Evolutionary conservation across 1,284 basidiomycete species (phyloP), one percentile per base, ranked within the genome.

Genomic region (Tetrapyrgos nigripes): DNA sequence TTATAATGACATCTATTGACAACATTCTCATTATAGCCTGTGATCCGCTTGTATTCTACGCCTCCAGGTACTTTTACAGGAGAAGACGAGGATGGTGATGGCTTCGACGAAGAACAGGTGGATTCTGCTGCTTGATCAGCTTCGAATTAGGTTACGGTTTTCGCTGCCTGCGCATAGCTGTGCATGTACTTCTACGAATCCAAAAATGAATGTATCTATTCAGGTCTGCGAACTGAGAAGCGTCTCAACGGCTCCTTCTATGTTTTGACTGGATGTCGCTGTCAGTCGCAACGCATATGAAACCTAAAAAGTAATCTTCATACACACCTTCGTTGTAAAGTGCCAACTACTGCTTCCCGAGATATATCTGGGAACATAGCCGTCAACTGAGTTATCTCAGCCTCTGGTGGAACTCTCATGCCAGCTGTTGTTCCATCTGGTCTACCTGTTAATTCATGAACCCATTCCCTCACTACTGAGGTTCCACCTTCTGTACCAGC

Each of bases 21-120:
- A 55, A 55, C 29, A 62, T 57, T 49, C 48, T 61, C 66, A 67
- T 64, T 64, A 55, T 64, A 97, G 95, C 92, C 96, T 58, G 89
- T 97, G 67, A 90, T 99, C 73, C 91, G 96, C 59, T 79, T 99
- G 51, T 99, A 98, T 81, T 82, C 91, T 57, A 94, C 99, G 6
- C 97, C 97, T 10, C 79, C 88, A 70, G 87, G 88, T 62, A 89
- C 96, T 33, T 98, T 98, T 72, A 87, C 85, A 3, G 87, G 69
- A 17, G 79, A 82, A 58, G 79, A 81, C 43, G 81, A 82, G 35
- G 80, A 79, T 28, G 76, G 71, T 11, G 71, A 70, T n/a, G 66
- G 51, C 17, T 70, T 69, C 44, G 68, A 69, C 21, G 71, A 71
- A 50, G 70, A 71, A 29, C 53, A 62, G 23, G 54, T 52, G 17